Percentiles rank a stretch among this genome's conserved stretches.
Conservation (phyloP, 768 basidiomycete genomes). For the Daedaleopsis sinensis region DNA sequence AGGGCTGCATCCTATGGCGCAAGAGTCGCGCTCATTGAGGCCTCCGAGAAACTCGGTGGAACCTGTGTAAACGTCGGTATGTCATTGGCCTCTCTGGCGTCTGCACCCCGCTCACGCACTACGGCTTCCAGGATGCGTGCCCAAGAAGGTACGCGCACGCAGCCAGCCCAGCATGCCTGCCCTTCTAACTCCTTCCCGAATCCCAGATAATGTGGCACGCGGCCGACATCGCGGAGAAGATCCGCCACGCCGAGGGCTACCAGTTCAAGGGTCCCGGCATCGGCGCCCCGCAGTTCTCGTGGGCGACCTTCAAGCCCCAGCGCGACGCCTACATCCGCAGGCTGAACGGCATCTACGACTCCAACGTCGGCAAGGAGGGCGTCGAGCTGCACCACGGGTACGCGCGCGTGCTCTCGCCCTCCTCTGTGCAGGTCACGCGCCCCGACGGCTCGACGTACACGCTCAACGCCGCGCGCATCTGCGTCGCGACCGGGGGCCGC, state of each 20-base stretch:
- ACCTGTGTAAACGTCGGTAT: slow-evolving; percentile 97
- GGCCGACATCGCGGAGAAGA: slow-evolving; percentile 84
- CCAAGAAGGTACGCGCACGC: slow-evolving; percentile 75
- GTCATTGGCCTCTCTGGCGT: not conserved
- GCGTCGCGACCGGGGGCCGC: slow-evolving; percentile 84
- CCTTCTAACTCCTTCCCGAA: too few species aligned
- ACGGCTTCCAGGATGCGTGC: slow-evolving; percentile 76
- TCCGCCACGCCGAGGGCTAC: slow-evolving; percentile 77
- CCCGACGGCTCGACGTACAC: slow-evolving; percentile 71
- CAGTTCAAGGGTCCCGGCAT: slow-evolving; percentile 63
- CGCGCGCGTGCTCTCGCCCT: slow-evolving; percentile 71
- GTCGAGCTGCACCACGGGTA: slow-evolving; percentile 86
- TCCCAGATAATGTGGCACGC: slow-evolving; percentile 96
- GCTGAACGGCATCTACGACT: slow-evolving; percentile 91
- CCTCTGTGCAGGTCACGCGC: slow-evolving; percentile 71
- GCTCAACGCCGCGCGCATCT: slow-evolving; percentile 76
- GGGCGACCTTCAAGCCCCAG: slow-evolving; percentile 89
- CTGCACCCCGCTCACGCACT: too few species aligned
- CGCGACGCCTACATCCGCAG: slow-evolving; percentile 93
- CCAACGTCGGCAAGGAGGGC: slow-evolving; percentile 82
- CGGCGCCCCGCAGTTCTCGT: slow-evolving; percentile 71
- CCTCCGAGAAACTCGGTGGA: slow-evolving; percentile 75
- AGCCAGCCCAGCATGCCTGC: not conserved
- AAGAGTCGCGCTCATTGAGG: slow-evolving; percentile 90
- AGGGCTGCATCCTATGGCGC: slow-evolving; percentile 91